Percentiles rank a stretch among this genome's conserved stretches.
phyloP scores from a whole-genome alignment of 345 rosid genomes.

The Rhodamnia argentea region DNA sequence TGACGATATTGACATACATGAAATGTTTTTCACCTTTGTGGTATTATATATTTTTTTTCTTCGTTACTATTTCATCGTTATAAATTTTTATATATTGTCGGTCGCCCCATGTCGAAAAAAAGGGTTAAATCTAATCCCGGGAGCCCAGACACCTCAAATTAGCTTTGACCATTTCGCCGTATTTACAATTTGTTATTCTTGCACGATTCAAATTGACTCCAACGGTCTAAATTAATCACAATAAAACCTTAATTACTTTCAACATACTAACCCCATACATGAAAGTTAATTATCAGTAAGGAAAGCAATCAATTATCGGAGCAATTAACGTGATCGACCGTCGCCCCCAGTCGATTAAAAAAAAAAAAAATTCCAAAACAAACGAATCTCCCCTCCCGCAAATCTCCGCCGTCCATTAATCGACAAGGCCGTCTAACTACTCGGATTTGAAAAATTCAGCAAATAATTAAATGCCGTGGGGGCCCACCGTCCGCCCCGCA shows the following conservation, averaged over 20 bases:
- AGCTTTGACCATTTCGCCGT: rapidly evolving
- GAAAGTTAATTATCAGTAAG: neutral
- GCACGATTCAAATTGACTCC: neutral
- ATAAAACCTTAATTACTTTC: neutral
- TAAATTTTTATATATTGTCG: too few relatives aligned
- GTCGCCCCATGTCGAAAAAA: neutral
- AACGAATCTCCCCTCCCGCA: too few relatives aligned
- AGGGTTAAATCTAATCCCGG: neutral
- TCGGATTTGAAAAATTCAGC: neutral
- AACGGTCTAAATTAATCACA: neutral
- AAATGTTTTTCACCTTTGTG: too few relatives aligned
- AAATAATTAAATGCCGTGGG: neutral
- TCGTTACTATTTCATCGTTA: too few relatives aligned
- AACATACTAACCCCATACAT: neutral
- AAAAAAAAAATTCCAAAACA: too few relatives aligned
- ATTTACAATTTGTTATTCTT: neutral
- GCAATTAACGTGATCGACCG: neutral
- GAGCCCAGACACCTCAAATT: neutral
- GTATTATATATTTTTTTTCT: too few relatives aligned
- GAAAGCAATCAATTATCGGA: neutral
- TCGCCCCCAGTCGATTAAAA: neutral
- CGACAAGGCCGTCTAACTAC: neutral
- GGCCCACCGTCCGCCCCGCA: neutral
- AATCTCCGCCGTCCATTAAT: too few relatives aligned
- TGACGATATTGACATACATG: too few relatives aligned